phyloP scores from a whole-genome alignment of 2,329 filamentous ascomycete genomes.

The Malbranchea zuffiana region DNA sequence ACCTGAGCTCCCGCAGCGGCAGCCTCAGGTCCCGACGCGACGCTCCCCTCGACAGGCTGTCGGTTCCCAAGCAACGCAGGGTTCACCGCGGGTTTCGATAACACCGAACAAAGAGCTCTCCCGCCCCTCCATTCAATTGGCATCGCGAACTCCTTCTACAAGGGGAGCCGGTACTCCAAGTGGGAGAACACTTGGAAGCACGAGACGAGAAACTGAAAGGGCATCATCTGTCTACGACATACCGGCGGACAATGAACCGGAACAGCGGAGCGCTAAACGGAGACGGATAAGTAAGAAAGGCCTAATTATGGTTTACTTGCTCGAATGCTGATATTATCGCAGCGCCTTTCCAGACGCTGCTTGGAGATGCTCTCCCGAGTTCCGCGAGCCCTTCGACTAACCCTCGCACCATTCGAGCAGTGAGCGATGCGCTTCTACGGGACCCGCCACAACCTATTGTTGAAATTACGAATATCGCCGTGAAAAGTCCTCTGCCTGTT shows the following conservation, averaged over 20 bases:
- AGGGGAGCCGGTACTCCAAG: constrained; percentile 13
- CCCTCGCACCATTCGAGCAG: not conserved
- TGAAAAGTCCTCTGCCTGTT: too few relatives aligned
- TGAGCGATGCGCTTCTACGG: not conserved
- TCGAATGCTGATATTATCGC: not conserved
- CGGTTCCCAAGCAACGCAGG: not conserved
- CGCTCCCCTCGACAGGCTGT: constrained; percentile 15
- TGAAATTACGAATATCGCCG: too few relatives aligned
- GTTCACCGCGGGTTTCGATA: constrained; percentile 5
- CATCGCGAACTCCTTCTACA: constrained; percentile 16
- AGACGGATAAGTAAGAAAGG: constrained; percentile 14
- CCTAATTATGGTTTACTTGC: not conserved
- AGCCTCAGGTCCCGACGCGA: constrained; percentile 18
- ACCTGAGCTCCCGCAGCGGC: constrained; percentile 13
- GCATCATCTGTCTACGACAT: constrained; percentile 29
- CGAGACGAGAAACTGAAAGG: constrained; percentile 26
- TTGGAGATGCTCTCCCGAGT: constrained; percentile 13
- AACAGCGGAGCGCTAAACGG: constrained; percentile 16
- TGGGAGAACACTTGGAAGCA: constrained; percentile 23
- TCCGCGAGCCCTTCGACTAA: not conserved
- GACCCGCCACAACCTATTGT: too few relatives aligned
- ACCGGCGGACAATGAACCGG: constrained; percentile 23
- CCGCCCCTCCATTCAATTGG: constrained; percentile 14
- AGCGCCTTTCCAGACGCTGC: constrained; percentile 8
- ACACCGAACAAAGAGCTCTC: constrained; percentile 13